phyloP scores from a whole-genome alignment of 805 yeast species.

The Barnettozyma californica region DNA sequence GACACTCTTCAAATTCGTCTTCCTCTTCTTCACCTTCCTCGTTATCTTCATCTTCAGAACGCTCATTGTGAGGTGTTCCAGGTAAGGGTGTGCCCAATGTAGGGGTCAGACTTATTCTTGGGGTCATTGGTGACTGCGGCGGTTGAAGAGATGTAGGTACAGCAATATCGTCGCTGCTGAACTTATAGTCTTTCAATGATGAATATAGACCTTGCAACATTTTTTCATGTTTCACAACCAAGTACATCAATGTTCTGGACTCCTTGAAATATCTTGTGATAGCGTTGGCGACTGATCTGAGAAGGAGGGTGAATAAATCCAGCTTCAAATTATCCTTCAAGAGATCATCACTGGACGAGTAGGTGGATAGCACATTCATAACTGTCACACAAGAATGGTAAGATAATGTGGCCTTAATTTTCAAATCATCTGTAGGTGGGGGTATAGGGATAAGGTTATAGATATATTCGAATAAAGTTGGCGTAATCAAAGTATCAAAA shows the following conservation, averaged over 20 bases:
- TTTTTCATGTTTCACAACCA: conserved; percentile 35
- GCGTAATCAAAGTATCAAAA: conserved; percentile 31
- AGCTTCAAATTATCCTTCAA: conserved; percentile 35
- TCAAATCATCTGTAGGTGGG: conserved; percentile 26
- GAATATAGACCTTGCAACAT: conserved; percentile 19
- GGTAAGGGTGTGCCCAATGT: conserved; percentile 7
- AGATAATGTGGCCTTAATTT: conserved; percentile 35
- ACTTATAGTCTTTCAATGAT: conserved; percentile 7
- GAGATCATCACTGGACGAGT: conserved; percentile 20
- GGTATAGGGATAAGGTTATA: conserved; percentile 54
- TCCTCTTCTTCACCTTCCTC: conserved; percentile 14
- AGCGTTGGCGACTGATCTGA: conserved; percentile 50
- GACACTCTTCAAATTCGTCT: conserved; percentile 32
- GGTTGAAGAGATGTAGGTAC: conserved; percentile 1
- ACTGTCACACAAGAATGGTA: conserved; percentile 45
- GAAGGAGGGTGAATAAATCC: conserved; percentile 53
- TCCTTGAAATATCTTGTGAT: conserved; percentile 45
- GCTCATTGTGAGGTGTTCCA: conserved; percentile 10
- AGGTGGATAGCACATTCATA: conserved; percentile 34
- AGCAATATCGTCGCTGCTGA: conserved; percentile 6
- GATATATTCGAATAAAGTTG: conserved; percentile 51
- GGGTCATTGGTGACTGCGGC: conserved; percentile 3
- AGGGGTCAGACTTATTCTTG: neutral
- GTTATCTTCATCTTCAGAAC: conserved; percentile 7
- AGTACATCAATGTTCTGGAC: conserved; percentile 48